Percentiles rank a stretch among this genome's conserved stretches.
Conservation (phyloP, 2,329 filamentous ascomycete species). For the Chaetothyriales sp. region DNA sequence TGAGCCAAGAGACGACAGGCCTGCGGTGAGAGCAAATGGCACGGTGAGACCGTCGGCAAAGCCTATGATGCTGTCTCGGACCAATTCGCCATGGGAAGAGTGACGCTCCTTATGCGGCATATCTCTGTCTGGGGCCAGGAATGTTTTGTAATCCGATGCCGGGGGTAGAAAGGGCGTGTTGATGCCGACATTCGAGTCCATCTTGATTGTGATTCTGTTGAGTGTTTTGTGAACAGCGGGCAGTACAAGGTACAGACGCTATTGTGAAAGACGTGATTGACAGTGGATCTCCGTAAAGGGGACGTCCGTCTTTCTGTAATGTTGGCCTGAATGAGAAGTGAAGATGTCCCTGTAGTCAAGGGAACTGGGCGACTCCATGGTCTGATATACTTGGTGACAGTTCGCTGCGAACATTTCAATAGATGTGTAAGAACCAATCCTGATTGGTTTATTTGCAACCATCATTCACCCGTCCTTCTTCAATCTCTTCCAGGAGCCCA, state of each 20-base stretch:
- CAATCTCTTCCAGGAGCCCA: background rate
- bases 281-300: background rate
- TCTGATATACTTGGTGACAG: background rate
- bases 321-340: background rate
- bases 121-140: background rate
- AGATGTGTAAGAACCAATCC: background rate
- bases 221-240: background rate
- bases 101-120: conserved; percentile 1
- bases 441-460: background rate
- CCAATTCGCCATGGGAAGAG: background rate
- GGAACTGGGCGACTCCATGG: background rate
- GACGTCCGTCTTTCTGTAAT: too few relatives aligned
- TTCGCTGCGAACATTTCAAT: background rate
- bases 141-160: background rate
- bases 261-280: background rate
- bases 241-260: background rate
- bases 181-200: background rate
- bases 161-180: background rate
- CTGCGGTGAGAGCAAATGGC: conserved; percentile 61
- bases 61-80: conserved; percentile 51
- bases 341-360: background rate
- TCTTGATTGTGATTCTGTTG: background rate
- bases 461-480: background rate
- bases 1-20: conserved; percentile 43
- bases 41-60: conserved; percentile 69